Conservation (phyloP, 176 grass and related monocot species). For the Pontederia paniculata region DNA sequence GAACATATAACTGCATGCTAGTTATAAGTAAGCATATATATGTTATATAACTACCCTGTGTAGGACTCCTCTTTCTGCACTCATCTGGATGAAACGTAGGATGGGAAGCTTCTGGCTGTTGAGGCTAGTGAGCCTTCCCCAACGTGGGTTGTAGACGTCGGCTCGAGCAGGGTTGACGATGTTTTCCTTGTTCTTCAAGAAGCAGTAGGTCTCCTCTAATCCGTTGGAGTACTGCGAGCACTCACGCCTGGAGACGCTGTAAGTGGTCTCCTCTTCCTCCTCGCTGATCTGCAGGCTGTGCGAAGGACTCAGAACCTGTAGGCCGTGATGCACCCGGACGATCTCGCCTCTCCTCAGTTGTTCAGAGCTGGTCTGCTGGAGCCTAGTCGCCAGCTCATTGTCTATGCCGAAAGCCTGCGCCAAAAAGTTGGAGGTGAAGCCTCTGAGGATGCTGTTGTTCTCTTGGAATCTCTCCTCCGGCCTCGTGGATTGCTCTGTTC, state of each 20-base stretch:
- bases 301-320: constrained; percentile 5
- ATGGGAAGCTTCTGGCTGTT: constrained; percentile 41
- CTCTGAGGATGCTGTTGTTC: constrained; percentile 23
- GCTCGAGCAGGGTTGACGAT: constrained; percentile 22
- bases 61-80: constrained; percentile 30
- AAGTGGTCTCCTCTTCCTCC: neutral
- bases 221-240: no score
- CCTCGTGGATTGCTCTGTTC: neutral
- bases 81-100: constrained; percentile 37
- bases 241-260: no score
- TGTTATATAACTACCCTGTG: no score
- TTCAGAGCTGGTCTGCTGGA: constrained; percentile 21
- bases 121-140: no score
- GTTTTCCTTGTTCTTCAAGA: constrained; percentile 35
- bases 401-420: constrained; percentile 28
- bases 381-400: constrained; percentile 14
- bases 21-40: neutral
- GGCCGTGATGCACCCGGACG: no score
- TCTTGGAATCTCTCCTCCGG: neutral
- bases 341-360: constrained; percentile 28
- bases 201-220: constrained; percentile 25
- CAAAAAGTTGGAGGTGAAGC: constrained; percentile 24
- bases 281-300: neutral
- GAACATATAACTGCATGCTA: no score
- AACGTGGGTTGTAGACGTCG: constrained; percentile 30